These are phyloP conservation scores for Acanthamoeba lenticulata DNA, from an alignment of 208 protist genomes.

Conservation along the genomic window DNA sequence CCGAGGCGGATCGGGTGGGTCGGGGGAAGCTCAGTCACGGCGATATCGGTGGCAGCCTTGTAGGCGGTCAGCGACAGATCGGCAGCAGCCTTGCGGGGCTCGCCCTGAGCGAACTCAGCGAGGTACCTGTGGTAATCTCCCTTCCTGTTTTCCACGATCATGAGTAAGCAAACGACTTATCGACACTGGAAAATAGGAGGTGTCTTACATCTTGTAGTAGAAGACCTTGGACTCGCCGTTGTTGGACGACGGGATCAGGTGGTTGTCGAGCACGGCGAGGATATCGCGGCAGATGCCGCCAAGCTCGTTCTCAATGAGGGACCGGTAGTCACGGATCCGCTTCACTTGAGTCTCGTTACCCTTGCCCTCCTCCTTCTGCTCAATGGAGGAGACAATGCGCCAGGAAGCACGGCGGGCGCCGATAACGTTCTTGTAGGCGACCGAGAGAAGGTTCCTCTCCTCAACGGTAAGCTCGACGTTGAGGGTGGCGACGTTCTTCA, in stretches of 20 bases:
- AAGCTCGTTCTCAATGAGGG: slow-evolving; percentile 95
- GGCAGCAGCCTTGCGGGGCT: slow-evolving; percentile 75
- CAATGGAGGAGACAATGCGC: slow-evolving; percentile 96
- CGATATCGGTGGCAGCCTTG: slow-evolving; percentile 84
- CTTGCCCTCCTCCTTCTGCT: slow-evolving; percentile 95
- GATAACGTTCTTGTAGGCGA: slow-evolving; percentile 99
- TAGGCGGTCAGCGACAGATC: slow-evolving; percentile 86
- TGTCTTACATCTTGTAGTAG: slow-evolving; percentile 89
- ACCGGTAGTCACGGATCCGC: slow-evolving; percentile 92
- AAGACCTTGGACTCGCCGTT: slow-evolving; percentile 89
- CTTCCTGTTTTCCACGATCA: no score
- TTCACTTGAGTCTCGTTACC: slow-evolving; percentile 89
- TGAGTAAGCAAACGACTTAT: background rate
- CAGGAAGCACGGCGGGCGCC: slow-evolving; percentile 96
- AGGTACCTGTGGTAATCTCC: slow-evolving; percentile 93
- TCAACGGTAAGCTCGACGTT: slow-evolving; percentile 95
- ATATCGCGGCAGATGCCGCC: slow-evolving; percentile 96
- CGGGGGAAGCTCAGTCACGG: slow-evolving; percentile 81
- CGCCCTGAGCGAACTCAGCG: slow-evolving; percentile 85
- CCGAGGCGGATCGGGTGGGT: slow-evolving; percentile 91
- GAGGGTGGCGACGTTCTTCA: slow-evolving; percentile 93
- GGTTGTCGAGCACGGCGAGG: slow-evolving; percentile 93
- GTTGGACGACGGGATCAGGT: slow-evolving; percentile 93
- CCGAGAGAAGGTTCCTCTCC: slow-evolving; percentile 98
- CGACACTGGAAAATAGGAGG: background rate